Percentiles rank a stretch among this genome's conserved stretches.
Conservation (phyloP, 768 basidiomycete genomes). For the Lactarius hatsudake region DNA sequence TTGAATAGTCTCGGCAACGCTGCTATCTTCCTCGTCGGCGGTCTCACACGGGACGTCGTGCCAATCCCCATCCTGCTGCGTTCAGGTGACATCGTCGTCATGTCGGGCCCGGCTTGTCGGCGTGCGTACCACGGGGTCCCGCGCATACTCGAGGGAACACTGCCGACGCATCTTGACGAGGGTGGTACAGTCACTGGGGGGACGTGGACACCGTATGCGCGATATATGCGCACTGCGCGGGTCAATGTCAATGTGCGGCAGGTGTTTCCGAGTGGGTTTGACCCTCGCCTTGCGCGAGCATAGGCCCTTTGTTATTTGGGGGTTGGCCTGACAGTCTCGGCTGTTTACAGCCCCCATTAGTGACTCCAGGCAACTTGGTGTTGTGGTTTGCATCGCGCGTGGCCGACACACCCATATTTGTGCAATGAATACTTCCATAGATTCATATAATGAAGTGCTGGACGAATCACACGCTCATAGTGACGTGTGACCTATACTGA, state of each 20-base stretch:
- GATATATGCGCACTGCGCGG: constrained; percentile 64
- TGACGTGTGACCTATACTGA: neutral
- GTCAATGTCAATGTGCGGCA: constrained; percentile 94
- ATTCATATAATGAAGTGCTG: neutral
- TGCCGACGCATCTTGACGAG: constrained; percentile 57
- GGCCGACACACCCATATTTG: neutral
- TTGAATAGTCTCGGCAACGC: constrained; percentile 75
- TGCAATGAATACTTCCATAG: neutral
- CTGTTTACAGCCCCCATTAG: neutral
- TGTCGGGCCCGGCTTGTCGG: constrained; percentile 85
- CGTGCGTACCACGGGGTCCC: constrained; percentile 94
- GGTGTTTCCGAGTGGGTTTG: constrained; percentile 74
- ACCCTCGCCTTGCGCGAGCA: constrained; percentile 30
- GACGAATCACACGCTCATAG: neutral
- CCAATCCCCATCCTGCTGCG: constrained; percentile 84
- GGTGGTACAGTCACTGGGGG: constrained; percentile 24
- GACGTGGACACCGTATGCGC: constrained; percentile 60
- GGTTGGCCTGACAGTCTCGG: neutral
- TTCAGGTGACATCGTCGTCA: constrained; percentile 88
- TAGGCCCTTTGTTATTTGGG: neutral
- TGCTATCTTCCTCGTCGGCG: constrained; percentile 87
- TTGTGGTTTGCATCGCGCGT: neutral
- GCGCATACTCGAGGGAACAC: constrained; percentile 76
- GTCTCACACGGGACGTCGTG: constrained; percentile 67
- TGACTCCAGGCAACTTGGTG: neutral